Base-by-base conservation (phyloP, 805 yeast species). In the Saitoella complicata region DNA sequence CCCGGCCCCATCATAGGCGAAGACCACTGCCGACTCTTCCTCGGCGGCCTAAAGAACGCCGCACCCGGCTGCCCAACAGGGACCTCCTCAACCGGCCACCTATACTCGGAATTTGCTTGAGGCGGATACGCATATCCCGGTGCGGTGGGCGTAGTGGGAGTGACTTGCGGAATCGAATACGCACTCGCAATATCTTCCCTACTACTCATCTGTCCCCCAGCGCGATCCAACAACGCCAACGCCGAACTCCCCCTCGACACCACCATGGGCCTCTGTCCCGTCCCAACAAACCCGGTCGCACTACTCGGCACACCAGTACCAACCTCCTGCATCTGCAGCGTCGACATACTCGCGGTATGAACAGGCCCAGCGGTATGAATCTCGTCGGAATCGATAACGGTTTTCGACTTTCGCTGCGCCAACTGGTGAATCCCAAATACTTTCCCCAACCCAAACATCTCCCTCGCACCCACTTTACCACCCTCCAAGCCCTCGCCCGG, bases 351-450 rank as follows among this genome's bases (percentile, higher is more conserved):
- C 21, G 21, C 21, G 2, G 21, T 21, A 21, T 21, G 21, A 21
- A 21, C 21, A 21, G 21, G 21, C 21, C 21, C 21, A 4, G 21
- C 21, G 4, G 21, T 5, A n/a, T 30, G 13, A 5, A 34, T 41
- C 10, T 10, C 39, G 31, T n/a, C 37, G 6, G n/a, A 37, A 10
- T 13, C 13, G 29, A 40, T 32, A 6, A 11, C 42, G 29, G 13
- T 21, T 33, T 45, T 46, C 39, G 47, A 47, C 21, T 39, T 39
- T 7, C 54, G 53, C 5, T 46, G 42, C 4, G 52, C 48, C 6
- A 51, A 45, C 36, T 51, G 54, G n/a, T 51, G 50, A n/a, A 49
- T 37, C 3, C 54, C 54, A 32, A 51, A 43, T 5, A 48, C 51
- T 1, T 48, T 43, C 13, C 39, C 48, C 36, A 49, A 48, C 10